phyloP scores from a whole-genome alignment of 805 yeast species.

The Wickerhamomyces canadensis region DNA sequence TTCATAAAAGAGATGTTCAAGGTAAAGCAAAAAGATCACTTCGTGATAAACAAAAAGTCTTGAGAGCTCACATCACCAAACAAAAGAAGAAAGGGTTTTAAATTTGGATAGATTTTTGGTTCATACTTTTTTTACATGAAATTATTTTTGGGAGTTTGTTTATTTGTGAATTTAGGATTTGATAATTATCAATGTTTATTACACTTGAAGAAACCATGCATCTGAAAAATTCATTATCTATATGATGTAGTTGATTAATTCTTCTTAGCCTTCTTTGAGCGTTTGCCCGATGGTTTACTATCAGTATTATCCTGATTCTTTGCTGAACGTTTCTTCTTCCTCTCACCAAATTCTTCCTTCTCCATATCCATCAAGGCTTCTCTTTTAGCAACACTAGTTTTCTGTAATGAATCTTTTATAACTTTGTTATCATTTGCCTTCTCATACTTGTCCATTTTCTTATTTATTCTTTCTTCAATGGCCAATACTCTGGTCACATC shows the following conservation, averaged over 20 bases:
- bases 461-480: slow-evolving; percentile 79
- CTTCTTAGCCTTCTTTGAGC: slow-evolving; percentile 4
- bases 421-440: slow-evolving; percentile 71
- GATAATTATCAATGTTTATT: no score
- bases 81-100: slow-evolving; percentile 84
- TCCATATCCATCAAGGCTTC: slow-evolving; percentile 95
- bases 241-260: not conserved
- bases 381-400: slow-evolving; percentile 76
- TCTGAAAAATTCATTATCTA: not conserved
- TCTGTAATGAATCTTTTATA: slow-evolving; percentile 63
- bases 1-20: slow-evolving; percentile 89
- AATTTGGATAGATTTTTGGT: slow-evolving; percentile 1
- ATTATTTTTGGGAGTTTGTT: slow-evolving; percentile 1
- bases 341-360: slow-evolving; percentile 80
- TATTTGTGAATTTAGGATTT: not conserved
- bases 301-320: slow-evolving; percentile 21
- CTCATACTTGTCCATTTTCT: slow-evolving; percentile 73
- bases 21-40: slow-evolving; percentile 89
- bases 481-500: slow-evolving; percentile 78
- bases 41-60: slow-evolving; percentile 82
- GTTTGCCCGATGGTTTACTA: slow-evolving; percentile 1
- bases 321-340: slow-evolving; percentile 43
- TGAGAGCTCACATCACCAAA: slow-evolving; percentile 80
- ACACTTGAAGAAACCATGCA: no score
- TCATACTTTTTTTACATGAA: slow-evolving; percentile 1